A percentile compares a stretch with the other conserved stretches of the same genome.
Evolutionary conservation across 2,329 filamentous ascomycete species (phyloP).

Genomic region (Gnomoniopsis smithogilvyi): DNA sequence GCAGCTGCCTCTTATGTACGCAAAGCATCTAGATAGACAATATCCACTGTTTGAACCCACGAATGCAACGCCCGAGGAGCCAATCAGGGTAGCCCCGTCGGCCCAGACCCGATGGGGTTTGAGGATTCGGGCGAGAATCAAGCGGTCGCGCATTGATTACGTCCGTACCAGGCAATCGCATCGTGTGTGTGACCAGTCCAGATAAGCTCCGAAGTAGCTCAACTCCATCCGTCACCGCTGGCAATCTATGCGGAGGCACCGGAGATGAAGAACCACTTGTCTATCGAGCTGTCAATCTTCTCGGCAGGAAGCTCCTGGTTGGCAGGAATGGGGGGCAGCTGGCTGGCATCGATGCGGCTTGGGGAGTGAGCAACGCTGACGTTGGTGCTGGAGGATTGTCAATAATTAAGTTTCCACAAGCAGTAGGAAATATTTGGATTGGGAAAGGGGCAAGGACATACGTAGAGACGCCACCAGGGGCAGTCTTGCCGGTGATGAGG

Average conservation of each 20-base stretch:
- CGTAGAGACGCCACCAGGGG: slow-evolving; percentile 74
- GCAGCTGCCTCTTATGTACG: slow-evolving; percentile 4
- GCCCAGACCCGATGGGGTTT: not conserved
- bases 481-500: slow-evolving; percentile 86
- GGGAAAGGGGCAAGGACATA: slow-evolving; percentile 49
- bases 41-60: not conserved
- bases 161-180: not conserved
- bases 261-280: slow-evolving; percentile 99
- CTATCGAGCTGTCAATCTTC: slow-evolving; percentile 92
- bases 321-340: slow-evolving; percentile 73
- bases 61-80: not conserved
- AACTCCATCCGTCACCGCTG: slow-evolving; percentile 16
- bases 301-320: slow-evolving; percentile 79
- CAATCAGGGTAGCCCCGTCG: not conserved
- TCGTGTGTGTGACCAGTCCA: not conserved
- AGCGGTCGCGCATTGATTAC: not conserved
- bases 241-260: slow-evolving; percentile 73
- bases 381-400: slow-evolving; percentile 63
- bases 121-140: not conserved
- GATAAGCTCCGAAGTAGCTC: not conserved
- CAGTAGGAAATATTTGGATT: not conserved
- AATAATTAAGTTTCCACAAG: not conserved
- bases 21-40: not conserved
- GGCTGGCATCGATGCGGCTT: slow-evolving; percentile 64
- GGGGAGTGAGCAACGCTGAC: slow-evolving; percentile 69